Evolutionary conservation across 2,329 filamentous ascomycete genomes (phyloP).

Genomic region (Aspergillus quadrilineatus): DNA sequence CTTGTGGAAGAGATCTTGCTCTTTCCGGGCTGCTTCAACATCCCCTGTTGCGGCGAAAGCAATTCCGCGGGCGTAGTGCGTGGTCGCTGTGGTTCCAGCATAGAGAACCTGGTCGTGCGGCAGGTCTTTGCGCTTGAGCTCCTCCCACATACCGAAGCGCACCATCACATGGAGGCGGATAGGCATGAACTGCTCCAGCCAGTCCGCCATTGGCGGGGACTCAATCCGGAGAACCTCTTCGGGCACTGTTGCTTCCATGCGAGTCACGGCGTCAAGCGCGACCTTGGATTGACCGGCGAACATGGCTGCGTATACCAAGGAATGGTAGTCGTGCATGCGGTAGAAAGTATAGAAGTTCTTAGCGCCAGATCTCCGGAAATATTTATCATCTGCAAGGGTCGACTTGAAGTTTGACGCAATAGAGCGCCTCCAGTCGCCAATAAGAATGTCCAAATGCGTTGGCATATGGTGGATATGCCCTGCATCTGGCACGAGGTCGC

Average conservation of each 20-base stretch:
- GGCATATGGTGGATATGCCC: too few relatives aligned
- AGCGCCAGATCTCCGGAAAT: too few relatives aligned
- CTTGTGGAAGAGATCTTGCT: constrained; percentile 53
- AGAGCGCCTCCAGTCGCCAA: too few relatives aligned
- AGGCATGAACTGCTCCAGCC: constrained; percentile 67
- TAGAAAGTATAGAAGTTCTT: too few relatives aligned
- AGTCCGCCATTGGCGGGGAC: constrained; percentile 75
- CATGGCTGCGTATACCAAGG: too few relatives aligned
- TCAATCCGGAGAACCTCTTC: constrained; percentile 63
- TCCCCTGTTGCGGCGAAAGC: constrained; percentile 60
- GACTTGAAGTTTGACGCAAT: too few relatives aligned
- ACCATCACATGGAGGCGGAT: constrained; percentile 68
- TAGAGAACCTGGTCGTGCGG: constrained; percentile 62
- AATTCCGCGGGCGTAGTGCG: constrained; percentile 65
- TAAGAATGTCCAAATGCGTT: too few relatives aligned
- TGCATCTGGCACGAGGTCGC: too few relatives aligned
- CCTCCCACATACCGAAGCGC: constrained; percentile 70
- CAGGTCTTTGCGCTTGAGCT: constrained; percentile 58
- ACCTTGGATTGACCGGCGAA: too few relatives aligned
- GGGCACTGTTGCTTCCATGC: constrained; percentile 61
- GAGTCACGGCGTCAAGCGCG: too few relatives aligned
- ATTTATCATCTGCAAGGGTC: too few relatives aligned
- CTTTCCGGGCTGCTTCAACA: constrained; percentile 53
- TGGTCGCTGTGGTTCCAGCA: constrained; percentile 66
- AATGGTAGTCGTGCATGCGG: too few relatives aligned